Conservation (phyloP, 2,329 filamentous ascomycete genomes). For the Fusarium abutilonis region DNA sequence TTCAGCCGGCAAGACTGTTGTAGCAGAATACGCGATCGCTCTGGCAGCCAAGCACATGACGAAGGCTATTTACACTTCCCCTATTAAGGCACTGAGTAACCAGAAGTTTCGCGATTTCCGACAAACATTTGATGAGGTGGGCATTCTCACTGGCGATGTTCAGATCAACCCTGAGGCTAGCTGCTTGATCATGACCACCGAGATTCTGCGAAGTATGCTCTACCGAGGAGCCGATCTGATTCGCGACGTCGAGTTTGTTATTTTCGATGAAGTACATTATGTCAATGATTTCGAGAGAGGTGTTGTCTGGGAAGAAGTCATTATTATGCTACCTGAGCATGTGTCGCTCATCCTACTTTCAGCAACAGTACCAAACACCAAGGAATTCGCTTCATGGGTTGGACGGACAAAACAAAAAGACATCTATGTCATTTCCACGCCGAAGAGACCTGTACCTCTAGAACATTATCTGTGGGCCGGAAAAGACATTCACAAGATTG, state of each 20-base stretch:
- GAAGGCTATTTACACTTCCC: slow-evolving; percentile 98
- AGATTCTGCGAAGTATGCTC: slow-evolving; percentile 97
- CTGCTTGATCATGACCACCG: slow-evolving; percentile 99
- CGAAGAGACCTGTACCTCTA: slow-evolving; percentile 91
- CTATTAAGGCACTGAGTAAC: slow-evolving; percentile 97
- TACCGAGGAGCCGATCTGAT: slow-evolving; percentile 96
- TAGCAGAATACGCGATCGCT: slow-evolving; percentile 97
- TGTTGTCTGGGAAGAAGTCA: slow-evolving; percentile 99
- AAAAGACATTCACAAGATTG: slow-evolving; percentile 93
- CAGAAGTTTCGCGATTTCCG: slow-evolving; percentile 98
- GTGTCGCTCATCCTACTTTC: slow-evolving; percentile 95
- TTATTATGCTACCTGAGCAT: slow-evolving; percentile 98
- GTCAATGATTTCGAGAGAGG: slow-evolving; percentile 96
- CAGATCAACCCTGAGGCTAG: slow-evolving; percentile 98
- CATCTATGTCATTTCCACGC: slow-evolving; percentile 98
- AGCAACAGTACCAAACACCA: slow-evolving; percentile 95
- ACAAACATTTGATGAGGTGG: slow-evolving; percentile 90
- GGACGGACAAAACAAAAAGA: slow-evolving; percentile 98
- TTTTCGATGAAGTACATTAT: slow-evolving; percentile 99
- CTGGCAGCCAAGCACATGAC: slow-evolving; percentile 99
- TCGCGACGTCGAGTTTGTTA: slow-evolving; percentile 96
- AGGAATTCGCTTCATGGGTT: slow-evolving; percentile 98
- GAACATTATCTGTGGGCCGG: slow-evolving; percentile 97
- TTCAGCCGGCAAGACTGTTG: slow-evolving; percentile 96
- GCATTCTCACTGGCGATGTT: slow-evolving; percentile 95